phyloP scores from a whole-genome alignment of 2,329 filamentous ascomycete genomes.

The Elsinoe necatrix region DNA sequence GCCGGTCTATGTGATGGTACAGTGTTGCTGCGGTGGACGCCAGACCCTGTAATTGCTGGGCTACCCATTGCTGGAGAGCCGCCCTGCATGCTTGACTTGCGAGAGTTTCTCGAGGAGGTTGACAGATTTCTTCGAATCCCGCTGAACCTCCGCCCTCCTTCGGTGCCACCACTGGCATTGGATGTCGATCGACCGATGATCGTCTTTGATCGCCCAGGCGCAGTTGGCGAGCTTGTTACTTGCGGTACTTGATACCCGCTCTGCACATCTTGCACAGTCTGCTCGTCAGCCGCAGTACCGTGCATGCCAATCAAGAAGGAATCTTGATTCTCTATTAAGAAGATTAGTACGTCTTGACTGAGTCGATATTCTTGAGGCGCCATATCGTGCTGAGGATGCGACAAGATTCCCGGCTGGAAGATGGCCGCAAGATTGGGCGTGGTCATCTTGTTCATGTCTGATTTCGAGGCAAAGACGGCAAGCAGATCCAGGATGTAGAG shows the following conservation, averaged over 20 bases:
- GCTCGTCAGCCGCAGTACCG: conserved; percentile 93
- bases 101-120: conserved; percentile 79
- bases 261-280: conserved; percentile 58
- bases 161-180: conserved; percentile 78
- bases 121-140: conserved; percentile 81
- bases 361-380: conserved; percentile 85
- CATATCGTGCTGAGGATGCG: conserved; percentile 92
- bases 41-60: conserved; percentile 37
- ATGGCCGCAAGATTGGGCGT: conserved; percentile 91
- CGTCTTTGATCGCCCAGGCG: conserved; percentile 42
- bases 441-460: conserved; percentile 94
- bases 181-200: conserved; percentile 69
- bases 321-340: conserved; percentile 96
- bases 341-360: conserved; percentile 94
- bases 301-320: conserved; percentile 98
- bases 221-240: conserved; percentile 39
- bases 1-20: conserved; percentile 82
- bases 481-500: conserved; percentile 93
- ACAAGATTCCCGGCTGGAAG: conserved; percentile 93
- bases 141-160: conserved; percentile 74
- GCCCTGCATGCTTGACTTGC: conserved; percentile 62
- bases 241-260: conserved; percentile 49
- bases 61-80: conserved; percentile 45
- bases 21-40: conserved; percentile 77
- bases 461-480: conserved; percentile 93